phyloP scores from a whole-genome alignment of 1,284 basidiomycete genomes.

The Paramarasmius palmivorus region DNA sequence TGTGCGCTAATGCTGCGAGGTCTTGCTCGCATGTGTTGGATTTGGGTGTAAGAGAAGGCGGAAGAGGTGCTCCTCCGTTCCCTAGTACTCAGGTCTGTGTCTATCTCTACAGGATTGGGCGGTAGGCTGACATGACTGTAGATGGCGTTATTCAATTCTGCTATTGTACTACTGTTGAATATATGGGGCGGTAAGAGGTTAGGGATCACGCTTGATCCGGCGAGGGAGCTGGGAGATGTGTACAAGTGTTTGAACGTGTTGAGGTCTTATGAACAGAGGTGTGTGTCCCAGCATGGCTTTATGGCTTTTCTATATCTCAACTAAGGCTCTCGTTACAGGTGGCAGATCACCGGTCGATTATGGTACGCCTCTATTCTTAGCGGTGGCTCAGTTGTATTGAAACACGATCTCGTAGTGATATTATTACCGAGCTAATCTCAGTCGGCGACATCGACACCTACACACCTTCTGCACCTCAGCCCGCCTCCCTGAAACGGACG shows the following conservation, averaged over 20 bases:
- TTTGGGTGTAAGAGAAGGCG: not conserved
- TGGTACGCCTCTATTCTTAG: not conserved
- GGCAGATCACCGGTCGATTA: not conserved
- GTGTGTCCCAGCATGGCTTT: not conserved
- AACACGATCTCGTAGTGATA: not conserved
- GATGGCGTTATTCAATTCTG: constrained; percentile 7
- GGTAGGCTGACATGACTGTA: no score
- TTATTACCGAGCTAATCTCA: not conserved
- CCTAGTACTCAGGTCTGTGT: not conserved
- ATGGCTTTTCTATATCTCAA: not conserved
- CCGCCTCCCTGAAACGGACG: not conserved
- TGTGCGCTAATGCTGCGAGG: constrained; percentile 37
- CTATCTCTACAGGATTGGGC: not conserved
- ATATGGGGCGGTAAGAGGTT: constrained; percentile 13
- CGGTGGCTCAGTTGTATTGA: not conserved
- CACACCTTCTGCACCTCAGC: not conserved
- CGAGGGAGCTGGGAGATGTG: constrained; percentile 6
- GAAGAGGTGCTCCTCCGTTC: not conserved
- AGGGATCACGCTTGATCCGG: not conserved
- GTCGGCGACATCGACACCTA: not conserved
- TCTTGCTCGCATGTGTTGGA: constrained; percentile 8
- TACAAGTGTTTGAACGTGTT: constrained; percentile 11
- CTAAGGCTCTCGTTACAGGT: not conserved
- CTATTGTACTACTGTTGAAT: constrained; percentile 10
- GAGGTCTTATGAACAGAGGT: constrained; percentile 4